These are phyloP conservation scores for Mortierella sp. DNA, from an alignment of 371 early-diverging fungal species.

Conservation along the genomic window DNA sequence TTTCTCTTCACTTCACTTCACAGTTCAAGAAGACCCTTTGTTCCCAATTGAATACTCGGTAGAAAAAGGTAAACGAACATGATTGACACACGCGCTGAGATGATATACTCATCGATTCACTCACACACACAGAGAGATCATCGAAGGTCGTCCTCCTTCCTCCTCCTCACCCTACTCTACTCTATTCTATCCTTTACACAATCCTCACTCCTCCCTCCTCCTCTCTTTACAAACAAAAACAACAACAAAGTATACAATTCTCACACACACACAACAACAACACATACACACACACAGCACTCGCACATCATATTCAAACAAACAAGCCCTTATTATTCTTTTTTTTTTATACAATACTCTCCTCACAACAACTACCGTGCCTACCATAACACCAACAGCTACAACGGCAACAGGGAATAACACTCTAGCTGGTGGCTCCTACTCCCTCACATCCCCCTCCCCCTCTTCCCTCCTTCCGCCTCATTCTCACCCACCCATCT, in stretches of 20 bases:
- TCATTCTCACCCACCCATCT: neutral
- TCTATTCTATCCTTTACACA: neutral
- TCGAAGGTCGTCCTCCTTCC: neutral
- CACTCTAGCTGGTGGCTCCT: neutral
- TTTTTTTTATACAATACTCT: neutral
- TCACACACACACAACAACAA: neutral
- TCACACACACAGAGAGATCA: neutral
- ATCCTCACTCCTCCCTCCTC: no score
- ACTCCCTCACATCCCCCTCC: neutral
- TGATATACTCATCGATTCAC: neutral
- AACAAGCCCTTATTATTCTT: neutral
- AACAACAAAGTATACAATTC: neutral
- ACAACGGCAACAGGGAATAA: neutral
- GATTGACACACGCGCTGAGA: neutral
- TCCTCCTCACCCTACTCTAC: neutral
- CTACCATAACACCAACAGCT: neutral
- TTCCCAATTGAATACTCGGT: constrained; percentile 3
- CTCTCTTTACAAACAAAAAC: neutral
- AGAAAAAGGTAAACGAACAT: constrained; percentile 7
- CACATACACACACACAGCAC: neutral
- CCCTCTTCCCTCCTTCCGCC: neutral
- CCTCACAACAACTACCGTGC: neutral
- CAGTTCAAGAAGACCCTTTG: no score
- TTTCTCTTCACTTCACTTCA: no score
- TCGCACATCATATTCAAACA: constrained; percentile 6